phyloP scores from a whole-genome alignment of 371 early-diverging fungal genomes.

The Zychaea mexicana region DNA sequence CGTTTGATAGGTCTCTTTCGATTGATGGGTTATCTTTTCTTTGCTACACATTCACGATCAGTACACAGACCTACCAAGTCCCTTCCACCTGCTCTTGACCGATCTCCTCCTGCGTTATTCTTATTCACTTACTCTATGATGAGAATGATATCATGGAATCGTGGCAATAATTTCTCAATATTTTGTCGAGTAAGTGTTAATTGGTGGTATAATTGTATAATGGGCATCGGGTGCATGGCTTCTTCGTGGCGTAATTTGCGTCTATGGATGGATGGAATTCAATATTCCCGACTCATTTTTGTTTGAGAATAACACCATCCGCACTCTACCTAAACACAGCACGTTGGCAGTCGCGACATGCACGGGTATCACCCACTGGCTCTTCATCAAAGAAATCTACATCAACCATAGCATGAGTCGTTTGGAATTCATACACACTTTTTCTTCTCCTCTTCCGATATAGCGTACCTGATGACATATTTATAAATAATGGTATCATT shows the following conservation, averaged over 20 bases:
- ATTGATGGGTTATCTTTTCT: constrained; percentile 43
- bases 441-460: background rate
- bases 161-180: constrained; percentile 60
- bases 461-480: constrained; percentile 56
- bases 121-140: constrained; percentile 52
- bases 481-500: constrained; percentile 55
- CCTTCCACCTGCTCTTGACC: too few relatives aligned
- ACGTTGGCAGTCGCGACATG: constrained; percentile 61
- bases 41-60: constrained; percentile 33
- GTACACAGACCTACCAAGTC: too few relatives aligned
- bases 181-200: constrained; percentile 37
- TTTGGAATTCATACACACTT: too few relatives aligned
- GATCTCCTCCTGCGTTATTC: too few relatives aligned
- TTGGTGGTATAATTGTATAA: constrained; percentile 52
- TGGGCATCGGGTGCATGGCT: constrained; percentile 39
- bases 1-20: constrained; percentile 57
- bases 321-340: constrained; percentile 52
- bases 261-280: constrained; percentile 13
- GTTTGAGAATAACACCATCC: background rate
- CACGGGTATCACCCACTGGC: constrained; percentile 63
- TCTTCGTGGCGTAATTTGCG: constrained; percentile 52
- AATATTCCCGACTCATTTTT: constrained; percentile 19
- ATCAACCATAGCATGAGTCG: too few relatives aligned
- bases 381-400: constrained; percentile 52
- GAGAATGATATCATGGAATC: constrained; percentile 60